Percentiles rank a stretch among this genome's conserved stretches.
Evolutionary conservation across 2,329 filamentous ascomycete genomes (phyloP).

Genomic region (Ceratocystis variospora): DNA sequence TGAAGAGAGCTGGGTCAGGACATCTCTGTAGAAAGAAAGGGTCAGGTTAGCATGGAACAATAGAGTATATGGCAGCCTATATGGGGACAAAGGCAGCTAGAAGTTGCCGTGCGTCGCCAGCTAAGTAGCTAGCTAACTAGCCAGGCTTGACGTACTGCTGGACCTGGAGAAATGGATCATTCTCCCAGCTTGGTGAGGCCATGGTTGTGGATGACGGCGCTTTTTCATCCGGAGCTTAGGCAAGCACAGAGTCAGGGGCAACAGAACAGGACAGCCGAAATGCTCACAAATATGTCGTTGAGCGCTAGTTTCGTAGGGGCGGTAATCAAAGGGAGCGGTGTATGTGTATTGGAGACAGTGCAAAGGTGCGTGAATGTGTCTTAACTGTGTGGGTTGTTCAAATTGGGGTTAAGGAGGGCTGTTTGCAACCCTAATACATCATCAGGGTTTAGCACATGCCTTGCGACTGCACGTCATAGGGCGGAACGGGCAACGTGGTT

Average conservation of each 20-base stretch:
- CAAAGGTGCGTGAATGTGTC: not conserved
- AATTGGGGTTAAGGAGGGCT: not conserved
- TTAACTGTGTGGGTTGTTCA: too few relatives aligned
- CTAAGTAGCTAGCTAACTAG: not conserved
- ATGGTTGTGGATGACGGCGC: constrained; percentile 30
- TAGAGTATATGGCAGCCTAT: not conserved
- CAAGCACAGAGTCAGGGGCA: not conserved
- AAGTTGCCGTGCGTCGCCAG: not conserved
- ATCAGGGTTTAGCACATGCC: not conserved
- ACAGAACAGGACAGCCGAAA: not conserved
- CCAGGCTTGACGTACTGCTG: constrained; percentile 41
- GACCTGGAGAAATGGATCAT: constrained; percentile 60
- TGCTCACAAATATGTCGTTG: not conserved
- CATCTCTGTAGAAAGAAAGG: constrained; percentile 48
- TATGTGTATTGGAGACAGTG: not conserved
- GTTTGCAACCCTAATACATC: not conserved
- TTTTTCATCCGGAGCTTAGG: constrained; percentile 10
- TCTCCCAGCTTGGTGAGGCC: constrained; percentile 54
- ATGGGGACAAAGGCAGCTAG: not conserved
- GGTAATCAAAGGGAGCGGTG: too few relatives aligned
- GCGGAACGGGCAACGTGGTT: not conserved
- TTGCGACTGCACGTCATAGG: not conserved
- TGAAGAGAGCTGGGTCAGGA: constrained; percentile 65
- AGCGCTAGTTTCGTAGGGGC: too few relatives aligned
- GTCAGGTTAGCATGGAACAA: constrained; percentile 6